Evolutionary conservation across 129 eudicot species (phyloP).

Genomic region (Smallanthus sonchifolius): DNA sequence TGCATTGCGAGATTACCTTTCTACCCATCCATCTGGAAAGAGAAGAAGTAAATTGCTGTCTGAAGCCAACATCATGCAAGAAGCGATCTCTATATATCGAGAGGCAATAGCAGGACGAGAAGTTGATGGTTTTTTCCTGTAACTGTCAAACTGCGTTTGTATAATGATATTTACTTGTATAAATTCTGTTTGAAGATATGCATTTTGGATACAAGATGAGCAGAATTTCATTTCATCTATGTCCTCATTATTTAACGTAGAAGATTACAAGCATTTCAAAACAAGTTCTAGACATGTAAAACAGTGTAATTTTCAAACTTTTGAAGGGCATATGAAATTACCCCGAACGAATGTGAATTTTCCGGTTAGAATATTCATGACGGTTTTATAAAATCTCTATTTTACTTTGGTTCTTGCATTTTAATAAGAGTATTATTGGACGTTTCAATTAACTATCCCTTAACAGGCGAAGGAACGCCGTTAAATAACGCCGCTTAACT

Average conservation of each 20-base stretch:
- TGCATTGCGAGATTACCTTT: constrained; percentile 71
- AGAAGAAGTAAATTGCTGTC: constrained; percentile 64
- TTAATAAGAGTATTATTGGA: too few species aligned
- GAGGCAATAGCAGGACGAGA: constrained; percentile 56
- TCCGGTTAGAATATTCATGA: too few species aligned
- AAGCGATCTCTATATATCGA: constrained; percentile 56
- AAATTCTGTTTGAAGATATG: background rate
- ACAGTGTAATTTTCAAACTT: too few species aligned
- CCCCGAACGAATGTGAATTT: too few species aligned
- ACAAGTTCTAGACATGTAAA: too few species aligned
- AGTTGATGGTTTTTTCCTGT: constrained; percentile 78
- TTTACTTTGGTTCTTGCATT: too few species aligned
- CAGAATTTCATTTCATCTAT: background rate
- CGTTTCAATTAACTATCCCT: too few species aligned
- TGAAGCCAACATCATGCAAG: constrained; percentile 62
- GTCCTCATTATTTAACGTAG: background rate
- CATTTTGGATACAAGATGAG: background rate
- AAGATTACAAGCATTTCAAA: background rate
- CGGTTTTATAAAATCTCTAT: too few species aligned
- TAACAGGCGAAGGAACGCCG: too few species aligned
- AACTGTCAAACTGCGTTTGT: background rate
- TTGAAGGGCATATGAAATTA: too few species aligned
- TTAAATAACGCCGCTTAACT: too few species aligned
- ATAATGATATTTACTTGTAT: background rate
- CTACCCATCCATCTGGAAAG: constrained; percentile 95